These are phyloP conservation scores for Penicillium cinerascens DNA, from an alignment of 495 filamentous ascomycete genomes.

Conservation along the genomic window DNA sequence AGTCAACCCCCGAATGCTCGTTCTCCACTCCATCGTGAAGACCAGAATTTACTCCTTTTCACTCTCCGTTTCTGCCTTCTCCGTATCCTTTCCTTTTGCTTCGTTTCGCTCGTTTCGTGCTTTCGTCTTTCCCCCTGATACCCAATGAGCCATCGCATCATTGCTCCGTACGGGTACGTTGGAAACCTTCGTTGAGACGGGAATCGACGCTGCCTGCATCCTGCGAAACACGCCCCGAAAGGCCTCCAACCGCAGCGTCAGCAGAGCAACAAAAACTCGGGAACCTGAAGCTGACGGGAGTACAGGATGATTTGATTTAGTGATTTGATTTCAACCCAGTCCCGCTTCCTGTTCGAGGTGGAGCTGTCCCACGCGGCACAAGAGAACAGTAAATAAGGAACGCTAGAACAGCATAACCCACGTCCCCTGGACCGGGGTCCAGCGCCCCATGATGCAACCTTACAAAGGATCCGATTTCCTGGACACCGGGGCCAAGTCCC, in stretches of 20 bases:
- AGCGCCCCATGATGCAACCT: conserved; percentile 27
- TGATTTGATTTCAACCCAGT: conserved; percentile 24
- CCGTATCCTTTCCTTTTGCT: neutral
- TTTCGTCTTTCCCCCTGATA: neutral
- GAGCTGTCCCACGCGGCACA: conserved; percentile 6
- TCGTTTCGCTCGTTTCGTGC: neutral
- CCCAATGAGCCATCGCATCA: no score
- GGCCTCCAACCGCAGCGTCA: conserved; percentile 15
- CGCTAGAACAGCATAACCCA: conserved; percentile 4
- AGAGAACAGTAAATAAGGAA: conserved; percentile 10
- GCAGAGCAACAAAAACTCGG: neutral
- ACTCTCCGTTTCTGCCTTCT: neutral
- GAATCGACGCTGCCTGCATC: conserved; percentile 10
- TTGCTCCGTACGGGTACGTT: conserved; percentile 18
- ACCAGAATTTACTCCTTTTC: conserved; percentile 10
- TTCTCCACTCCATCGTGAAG: conserved; percentile 8
- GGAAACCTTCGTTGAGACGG: conserved; percentile 2
- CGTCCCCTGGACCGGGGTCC: conserved; percentile 4
- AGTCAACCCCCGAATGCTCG: conserved; percentile 18
- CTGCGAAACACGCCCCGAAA: conserved; percentile 5
- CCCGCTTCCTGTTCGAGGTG: conserved; percentile 15
- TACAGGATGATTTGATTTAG: conserved; percentile 31
- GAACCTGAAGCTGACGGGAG: conserved; percentile 16
- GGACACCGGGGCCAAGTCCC: conserved; percentile 32
- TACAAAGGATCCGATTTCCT: conserved; percentile 36